phyloP scores from a whole-genome alignment of 2,329 filamentous ascomycete genomes.

The Aaosphaeria arxii region DNA sequence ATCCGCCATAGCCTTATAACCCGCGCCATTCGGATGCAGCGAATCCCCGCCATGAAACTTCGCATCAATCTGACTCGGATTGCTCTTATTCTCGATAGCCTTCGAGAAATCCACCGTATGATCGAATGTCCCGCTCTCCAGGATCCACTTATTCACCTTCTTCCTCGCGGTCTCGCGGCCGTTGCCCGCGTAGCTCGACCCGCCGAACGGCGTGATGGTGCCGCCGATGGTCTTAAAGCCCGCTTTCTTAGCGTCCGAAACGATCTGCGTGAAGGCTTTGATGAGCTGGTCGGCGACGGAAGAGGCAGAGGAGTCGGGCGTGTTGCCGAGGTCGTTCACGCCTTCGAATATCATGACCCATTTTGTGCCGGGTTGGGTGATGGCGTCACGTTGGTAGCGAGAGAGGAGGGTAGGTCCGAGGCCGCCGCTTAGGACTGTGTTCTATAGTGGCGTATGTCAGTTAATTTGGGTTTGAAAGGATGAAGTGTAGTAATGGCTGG shows the following conservation, averaged over 20 bases:
- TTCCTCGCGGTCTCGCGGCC: conserved; percentile 54
- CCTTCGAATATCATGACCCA: conserved; percentile 65
- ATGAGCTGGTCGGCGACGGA: conserved; percentile 51
- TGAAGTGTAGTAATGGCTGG: too few species aligned
- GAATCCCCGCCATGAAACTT: conserved; percentile 60
- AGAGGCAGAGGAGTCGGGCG: conserved; percentile 41
- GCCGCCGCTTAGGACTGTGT: conserved; percentile 58
- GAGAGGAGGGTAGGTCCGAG: conserved; percentile 58
- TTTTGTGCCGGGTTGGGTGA: conserved; percentile 53
- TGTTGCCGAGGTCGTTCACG: conserved; percentile 62
- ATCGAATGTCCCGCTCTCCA: conserved; percentile 52
- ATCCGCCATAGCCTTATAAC: conserved; percentile 58
- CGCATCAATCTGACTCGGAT: conserved; percentile 45
- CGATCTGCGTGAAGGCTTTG: conserved; percentile 55
- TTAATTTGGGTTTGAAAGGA: too few species aligned
- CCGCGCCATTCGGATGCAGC: conserved; percentile 58
- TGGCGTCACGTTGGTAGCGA: conserved; percentile 60
- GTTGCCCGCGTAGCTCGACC: conserved; percentile 47
- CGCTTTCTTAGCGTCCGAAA: conserved; percentile 49
- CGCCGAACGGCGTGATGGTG: conserved; percentile 62
- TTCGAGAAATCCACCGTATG: conserved; percentile 59
- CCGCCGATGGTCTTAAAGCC: conserved; percentile 57
- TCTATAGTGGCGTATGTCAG: conserved; percentile 21
- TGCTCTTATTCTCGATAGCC: conserved; percentile 49
- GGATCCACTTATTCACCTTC: conserved; percentile 59